Evolutionary conservation across 805 yeast species (phyloP), one percentile per base, ranked within the genome.

Genomic region (Kodamaea leandrae): DNA sequence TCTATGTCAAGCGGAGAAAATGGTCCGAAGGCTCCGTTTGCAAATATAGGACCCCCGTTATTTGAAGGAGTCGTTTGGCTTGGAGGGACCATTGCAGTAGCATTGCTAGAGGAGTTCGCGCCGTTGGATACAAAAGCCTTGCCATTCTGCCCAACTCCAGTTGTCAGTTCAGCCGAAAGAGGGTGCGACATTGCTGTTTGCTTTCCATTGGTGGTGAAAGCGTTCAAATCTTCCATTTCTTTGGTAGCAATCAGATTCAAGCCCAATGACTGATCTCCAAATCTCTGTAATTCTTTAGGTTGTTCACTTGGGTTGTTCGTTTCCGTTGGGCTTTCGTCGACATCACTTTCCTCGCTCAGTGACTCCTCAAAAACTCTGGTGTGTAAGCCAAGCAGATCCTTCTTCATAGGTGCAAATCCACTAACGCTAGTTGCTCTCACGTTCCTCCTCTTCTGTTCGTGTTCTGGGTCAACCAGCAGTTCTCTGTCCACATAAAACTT

Each of bases 401-500:
- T 43, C 15, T 27, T 38, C 10, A 35, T 32, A 2, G 45, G 35
- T n/a, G 46, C 54, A 16, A 17, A 47, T 6, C 52, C 54, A 30
- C 43, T 44, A 1, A 64, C 68, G 49, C 69, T 65, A 2, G 71
- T 64, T 3, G 69, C 70, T 41, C 71, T 44, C 4, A 62, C 34
- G 17, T 47, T 47, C 13, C 52, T 52, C 27, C 47, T 46, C 32
- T 51, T 54, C 32, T 51, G 39, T 19, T 37, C 40, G 2, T 41
- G 18, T 14, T 60, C 64, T 3, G 46, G 37, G 16, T 51, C 64
- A 12, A 48, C 46, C 33, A 30, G 33, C 33, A 30, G 33, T n/a
- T 68, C 73, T 35, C 61, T 58, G 4, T 61, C 65, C 12, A 85
- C 86, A 55, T 81, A 89, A 56, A 86, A 91, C 54, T 90, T 85